Conservation (phyloP, 495 filamentous ascomycete genomes). For the Trichoderma erinaceum region DNA sequence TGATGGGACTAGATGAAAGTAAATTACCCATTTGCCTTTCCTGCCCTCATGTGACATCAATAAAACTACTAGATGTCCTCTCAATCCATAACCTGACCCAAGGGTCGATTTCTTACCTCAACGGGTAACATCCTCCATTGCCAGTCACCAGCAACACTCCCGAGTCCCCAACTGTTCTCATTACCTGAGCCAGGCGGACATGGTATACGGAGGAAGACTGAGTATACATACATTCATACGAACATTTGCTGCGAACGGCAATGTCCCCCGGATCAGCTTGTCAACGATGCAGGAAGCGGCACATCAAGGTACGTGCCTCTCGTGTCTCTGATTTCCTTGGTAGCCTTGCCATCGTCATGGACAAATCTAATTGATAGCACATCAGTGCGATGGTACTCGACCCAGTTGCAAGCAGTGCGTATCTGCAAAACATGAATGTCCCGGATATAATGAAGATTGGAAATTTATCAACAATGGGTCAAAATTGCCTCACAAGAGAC, state of each 20-base stretch:
- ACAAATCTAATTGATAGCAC: background rate
- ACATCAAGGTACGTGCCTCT: conserved; percentile 6
- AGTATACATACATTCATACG: background rate
- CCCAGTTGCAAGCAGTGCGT: background rate
- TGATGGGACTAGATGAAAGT: background rate
- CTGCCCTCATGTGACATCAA: background rate
- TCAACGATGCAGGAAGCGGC: conserved; percentile 7
- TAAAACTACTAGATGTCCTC: background rate
- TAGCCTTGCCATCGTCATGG: background rate
- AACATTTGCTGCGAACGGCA: background rate
- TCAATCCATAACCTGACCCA: background rate
- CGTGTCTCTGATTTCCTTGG: background rate
- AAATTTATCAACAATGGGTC: conserved; percentile 10
- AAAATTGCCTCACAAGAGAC: background rate
- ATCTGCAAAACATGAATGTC: background rate
- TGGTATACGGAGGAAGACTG: background rate
- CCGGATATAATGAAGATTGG: conserved; percentile 1
- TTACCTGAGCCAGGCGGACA: background rate
- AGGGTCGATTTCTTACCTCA: background rate
- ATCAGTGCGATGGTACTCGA: conserved; percentile 1
- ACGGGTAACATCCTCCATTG: background rate
- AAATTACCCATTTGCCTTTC: background rate
- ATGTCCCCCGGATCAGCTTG: conserved; percentile 10
- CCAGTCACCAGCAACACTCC: background rate
- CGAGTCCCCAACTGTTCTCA: background rate